Evolutionary conservation across 163 green algal genomes (phyloP).

Genomic region (Volvox carteri): DNA sequence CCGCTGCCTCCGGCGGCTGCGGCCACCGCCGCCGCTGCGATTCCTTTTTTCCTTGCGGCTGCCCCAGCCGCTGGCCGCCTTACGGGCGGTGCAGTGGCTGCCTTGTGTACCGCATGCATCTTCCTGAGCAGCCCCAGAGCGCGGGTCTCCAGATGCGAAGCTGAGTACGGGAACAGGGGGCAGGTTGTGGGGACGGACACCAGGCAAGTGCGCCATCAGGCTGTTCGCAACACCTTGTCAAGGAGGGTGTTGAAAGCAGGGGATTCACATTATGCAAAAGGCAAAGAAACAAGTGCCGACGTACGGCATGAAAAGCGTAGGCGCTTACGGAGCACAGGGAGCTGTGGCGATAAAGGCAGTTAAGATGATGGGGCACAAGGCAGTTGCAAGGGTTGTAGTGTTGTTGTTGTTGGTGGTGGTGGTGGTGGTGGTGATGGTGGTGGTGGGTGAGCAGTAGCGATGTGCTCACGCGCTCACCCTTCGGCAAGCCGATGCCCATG

Average conservation of each 20-base stretch:
- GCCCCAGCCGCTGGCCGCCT: not conserved
- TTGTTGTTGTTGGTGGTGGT: too few relatives aligned
- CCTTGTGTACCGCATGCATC: constrained; percentile 67
- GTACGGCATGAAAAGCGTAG: too few relatives aligned
- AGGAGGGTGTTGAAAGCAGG: not conserved
- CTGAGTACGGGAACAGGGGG: constrained; percentile 55
- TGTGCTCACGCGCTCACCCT: constrained; percentile 61
- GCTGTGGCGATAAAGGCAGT: too few relatives aligned
- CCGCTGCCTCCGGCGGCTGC: not conserved
- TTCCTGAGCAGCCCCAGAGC: constrained; percentile 83
- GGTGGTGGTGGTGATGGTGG: too few relatives aligned
- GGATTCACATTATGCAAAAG: too few relatives aligned
- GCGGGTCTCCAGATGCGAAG: constrained; percentile 87
- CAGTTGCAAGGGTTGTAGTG: too few relatives aligned
- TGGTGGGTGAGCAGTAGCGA: too few relatives aligned
- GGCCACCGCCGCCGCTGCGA: not conserved
- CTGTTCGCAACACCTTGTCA: too few relatives aligned
- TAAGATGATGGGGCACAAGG: too few relatives aligned
- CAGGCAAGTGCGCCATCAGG: too few relatives aligned
- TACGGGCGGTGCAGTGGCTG: constrained; percentile 2
- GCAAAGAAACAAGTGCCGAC: too few relatives aligned
- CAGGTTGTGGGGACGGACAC: not conserved
- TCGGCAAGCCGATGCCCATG: constrained; percentile 49
- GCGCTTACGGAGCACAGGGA: too few relatives aligned
- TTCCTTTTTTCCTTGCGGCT: not conserved